Evolutionary conservation across 176 grass and related monocot species (phyloP), one percentile per base, ranked within the genome.

Genomic region (Rhynchospora tenuis): DNA sequence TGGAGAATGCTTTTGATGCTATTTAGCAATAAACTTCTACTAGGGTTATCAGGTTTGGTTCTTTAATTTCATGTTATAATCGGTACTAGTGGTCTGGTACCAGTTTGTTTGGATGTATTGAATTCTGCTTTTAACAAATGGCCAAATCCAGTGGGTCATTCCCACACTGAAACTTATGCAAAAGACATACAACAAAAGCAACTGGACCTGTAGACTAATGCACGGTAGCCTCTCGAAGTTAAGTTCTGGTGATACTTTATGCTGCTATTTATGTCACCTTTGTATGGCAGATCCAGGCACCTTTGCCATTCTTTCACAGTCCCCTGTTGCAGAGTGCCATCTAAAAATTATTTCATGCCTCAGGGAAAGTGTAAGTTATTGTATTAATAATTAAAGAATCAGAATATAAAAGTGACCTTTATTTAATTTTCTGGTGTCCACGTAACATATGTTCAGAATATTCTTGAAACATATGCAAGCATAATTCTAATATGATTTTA

Each of bases 221-320:
- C 65, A 12, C 87, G 90, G 38, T 85, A 92, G 19, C 85, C 87
- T 83, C 64, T 89, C 4, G 59, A 23, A 29, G 84, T 87, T n/a
- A 89, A 47, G 28, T 87, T 89, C 0, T 29, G 72, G 23, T 92
- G 90, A 65, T 89, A 89, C 42, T 89, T 89, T 78, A 89, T 73
- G 54, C 26, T 89, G 27, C 87, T 92, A 6, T 3, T 6, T 44
- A 87, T 55, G 46, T 87, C 85, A 0, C 0, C 0, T 17, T 60
- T 26, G 79, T 87, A 89, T 19, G 84, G 87, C 13, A 94, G 47
- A 13, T 74, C 85, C 19, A 81, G n/a, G 65, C 92, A 94, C 44
- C 87, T 87, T 7, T 69, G 24, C 89, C 85, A 94, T 45, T 87
- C 89, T 9, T 59, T 55, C 16, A 71, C 45, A 1, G 71, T 94